Evolutionary conservation across 1,284 basidiomycete species (phyloP), one percentile per base, ranked within the genome.

Genomic region (Cryptococcus wingfieldii): DNA sequence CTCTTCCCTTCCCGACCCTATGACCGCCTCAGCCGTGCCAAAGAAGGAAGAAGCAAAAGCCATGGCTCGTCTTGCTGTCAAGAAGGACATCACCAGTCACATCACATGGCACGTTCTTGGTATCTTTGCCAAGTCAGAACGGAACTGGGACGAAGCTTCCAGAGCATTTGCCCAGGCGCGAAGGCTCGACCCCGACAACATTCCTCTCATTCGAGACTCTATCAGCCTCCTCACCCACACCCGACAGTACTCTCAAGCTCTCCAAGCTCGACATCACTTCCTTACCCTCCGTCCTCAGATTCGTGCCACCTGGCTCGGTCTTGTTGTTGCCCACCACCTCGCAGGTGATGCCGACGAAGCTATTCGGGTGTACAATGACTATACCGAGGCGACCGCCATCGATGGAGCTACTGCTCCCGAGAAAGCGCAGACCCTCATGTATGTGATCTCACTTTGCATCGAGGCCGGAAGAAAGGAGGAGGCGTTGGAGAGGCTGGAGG

Each of bases 101-200:
- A 97, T 99, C 70, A 89, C 88, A 70, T 98, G 96, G 95, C 96
- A 99, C 75, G 94, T 98, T 59, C 89, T 93, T 69, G 96, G 93
- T 45, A 86, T 97, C 67, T 84, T 95, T 37, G 88, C 92, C 72
- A 90, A 93, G 76, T 62, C 64, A 12, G 61, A 81, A 60, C 80
- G 79, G 60, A 79, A 82, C 65, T 83, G 79, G 69, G 73, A 75
- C 34, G 80, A 82, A 66, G 80, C 82, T 27, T 71, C 78, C 64
- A 76, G 80, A 63, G 81, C 81, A 58, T 83, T 83, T 63, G 71
- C 71, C 10, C 79, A 80, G 71, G 96, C 91, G 4, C 79, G 94
- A 60, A 83, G 84, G 62, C 90, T 90, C 68, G 95, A 98, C 79
- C 88, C 88, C 77, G 91, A 95, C 69, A 98, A 98, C 73, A 79